Percentiles rank a stretch among this genome's conserved stretches.
These are phyloP conservation scores for Carex parvula DNA, from an alignment of 176 grass and related monocot genomes.

Conservation along the genomic window DNA sequence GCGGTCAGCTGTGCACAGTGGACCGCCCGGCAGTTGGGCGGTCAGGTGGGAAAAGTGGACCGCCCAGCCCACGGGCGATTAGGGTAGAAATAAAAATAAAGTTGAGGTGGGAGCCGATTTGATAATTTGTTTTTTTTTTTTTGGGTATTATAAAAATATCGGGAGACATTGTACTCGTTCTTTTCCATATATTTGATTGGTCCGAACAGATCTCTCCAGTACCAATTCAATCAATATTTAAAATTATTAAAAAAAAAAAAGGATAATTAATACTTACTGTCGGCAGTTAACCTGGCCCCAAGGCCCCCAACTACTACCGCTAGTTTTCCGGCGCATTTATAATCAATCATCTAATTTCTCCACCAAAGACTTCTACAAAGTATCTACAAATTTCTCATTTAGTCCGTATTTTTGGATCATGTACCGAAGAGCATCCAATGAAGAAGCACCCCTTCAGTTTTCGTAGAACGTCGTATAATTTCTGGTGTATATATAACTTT, in stretches of 20 bases:
- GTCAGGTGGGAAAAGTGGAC: no score
- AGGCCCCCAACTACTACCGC: neutral
- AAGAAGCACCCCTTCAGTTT: neutral
- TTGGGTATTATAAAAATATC: no score
- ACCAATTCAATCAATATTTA: neutral
- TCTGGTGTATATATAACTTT: no score
- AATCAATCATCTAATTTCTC: no score
- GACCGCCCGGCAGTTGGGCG: no score
- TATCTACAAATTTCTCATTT: neutral
- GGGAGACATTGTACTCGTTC: neutral
- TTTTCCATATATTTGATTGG: neutral
- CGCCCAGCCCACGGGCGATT: no score
- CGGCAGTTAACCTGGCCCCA: neutral
- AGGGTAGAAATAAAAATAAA: no score
- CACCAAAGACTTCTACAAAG: neutral
- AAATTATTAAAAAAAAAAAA: neutral
- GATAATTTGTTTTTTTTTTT: no score
- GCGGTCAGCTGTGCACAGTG: no score
- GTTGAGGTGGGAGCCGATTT: no score
- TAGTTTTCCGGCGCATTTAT: constrained; percentile 17
- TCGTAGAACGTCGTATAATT: neutral
- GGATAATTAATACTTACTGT: neutral
- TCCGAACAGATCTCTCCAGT: neutral
- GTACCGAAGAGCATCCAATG: neutral
- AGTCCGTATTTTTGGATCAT: neutral